Conservation (phyloP, 352 stramenopile species). For the Albugo laibachii region DNA sequence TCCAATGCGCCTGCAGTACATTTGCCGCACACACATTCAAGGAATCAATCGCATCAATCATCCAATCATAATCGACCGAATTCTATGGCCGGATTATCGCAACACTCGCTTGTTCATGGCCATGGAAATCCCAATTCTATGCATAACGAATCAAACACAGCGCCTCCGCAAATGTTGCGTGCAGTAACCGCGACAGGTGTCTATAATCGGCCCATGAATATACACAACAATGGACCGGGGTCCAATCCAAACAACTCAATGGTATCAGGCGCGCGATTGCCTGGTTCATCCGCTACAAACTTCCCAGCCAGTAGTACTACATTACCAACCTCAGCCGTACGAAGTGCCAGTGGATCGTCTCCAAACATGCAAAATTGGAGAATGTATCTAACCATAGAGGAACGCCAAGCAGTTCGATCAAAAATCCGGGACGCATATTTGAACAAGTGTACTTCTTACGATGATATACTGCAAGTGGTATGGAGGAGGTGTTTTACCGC, state of each 20-base stretch:
- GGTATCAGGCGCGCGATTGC: neutral
- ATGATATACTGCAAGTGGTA: conserved; percentile 79
- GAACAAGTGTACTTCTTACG: conserved; percentile 64
- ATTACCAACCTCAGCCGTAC: neutral
- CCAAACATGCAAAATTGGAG: conserved; percentile 42
- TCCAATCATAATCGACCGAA: conserved; percentile 18
- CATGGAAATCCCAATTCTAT: conserved; percentile 59
- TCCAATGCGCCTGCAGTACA: conserved; percentile 4
- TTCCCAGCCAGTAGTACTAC: neutral
- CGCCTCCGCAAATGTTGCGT: conserved; percentile 65
- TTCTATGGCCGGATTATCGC: conserved; percentile 14
- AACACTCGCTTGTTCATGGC: conserved; percentile 14
- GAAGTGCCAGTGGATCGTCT: neutral
- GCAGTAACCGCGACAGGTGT: conserved; percentile 65
- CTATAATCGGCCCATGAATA: conserved; percentile 32
- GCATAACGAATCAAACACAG: conserved; percentile 39
- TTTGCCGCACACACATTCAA: no score
- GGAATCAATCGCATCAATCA: conserved; percentile 1
- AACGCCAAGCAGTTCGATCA: conserved; percentile 68
- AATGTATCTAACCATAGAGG: conserved; percentile 81
- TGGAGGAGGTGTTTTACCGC: conserved; percentile 2
- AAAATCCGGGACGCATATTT: conserved; percentile 78
- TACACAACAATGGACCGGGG: neutral
- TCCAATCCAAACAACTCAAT: neutral
- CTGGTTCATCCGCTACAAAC: neutral